Evolutionary conservation across 2,329 filamentous ascomycete species (phyloP), one percentile per base, ranked within the genome.

Genomic region (Sarocladiaceae sp.): DNA sequence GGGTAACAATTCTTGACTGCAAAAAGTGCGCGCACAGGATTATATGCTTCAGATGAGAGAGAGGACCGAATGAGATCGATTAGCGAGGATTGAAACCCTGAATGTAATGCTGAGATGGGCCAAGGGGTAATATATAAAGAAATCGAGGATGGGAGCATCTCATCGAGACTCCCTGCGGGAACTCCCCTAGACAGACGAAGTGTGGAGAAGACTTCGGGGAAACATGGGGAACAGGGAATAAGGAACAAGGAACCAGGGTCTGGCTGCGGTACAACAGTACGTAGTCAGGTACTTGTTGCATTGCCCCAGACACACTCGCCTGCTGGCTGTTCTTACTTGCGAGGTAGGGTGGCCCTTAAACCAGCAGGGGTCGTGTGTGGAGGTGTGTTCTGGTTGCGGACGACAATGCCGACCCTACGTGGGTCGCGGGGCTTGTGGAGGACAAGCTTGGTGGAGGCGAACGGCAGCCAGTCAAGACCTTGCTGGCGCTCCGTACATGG

Each of bases 141-240:
- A 37, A 13, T 50, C 18, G 31, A 37, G 47, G 47, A 25, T 26
- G 17, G 31, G 6, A n/a, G 26, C 44, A 31, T 33, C 13, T 48
- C 5, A 48, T 48, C 26, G 33, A 33, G 28, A 20, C 44, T 33
- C 44, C 10, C 17, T 22, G 44, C 17, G 44, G 44, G 26, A 33
- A 15, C 26, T 31, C 44, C 44, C 26, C 10, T 48, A 48, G 26
- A 48, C 17, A 28, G 26, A 33, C 7, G 17, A 28, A 48, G 26
- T 48, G 44, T 48, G 44, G 44, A 48, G 44, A 48, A 48, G 17
- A 17, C 26, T 29, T 31, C n/a, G 5, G 44, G 18, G 28, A 48
- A 48, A 48, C 26, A 48, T 48, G 44, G 44, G 44, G 44, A 44
- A 44, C 40, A 28, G 20, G 40, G 40, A 44, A 48, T 31, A 31